These are phyloP conservation scores for Mollisia scopiformis DNA, from an alignment of 2,329 filamentous ascomycete genomes.

Conservation along the genomic window DNA sequence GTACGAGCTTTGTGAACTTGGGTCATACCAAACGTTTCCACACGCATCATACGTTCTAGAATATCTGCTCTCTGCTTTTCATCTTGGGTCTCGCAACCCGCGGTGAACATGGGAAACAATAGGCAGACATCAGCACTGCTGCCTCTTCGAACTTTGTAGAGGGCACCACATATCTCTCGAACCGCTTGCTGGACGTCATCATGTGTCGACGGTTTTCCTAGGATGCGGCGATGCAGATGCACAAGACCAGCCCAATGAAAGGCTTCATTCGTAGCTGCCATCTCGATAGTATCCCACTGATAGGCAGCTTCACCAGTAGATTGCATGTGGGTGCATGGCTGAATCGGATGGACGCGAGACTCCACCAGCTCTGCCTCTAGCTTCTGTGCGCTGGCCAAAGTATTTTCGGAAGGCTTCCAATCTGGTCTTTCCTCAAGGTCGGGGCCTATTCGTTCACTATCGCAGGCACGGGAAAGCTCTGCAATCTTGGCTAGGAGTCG, in stretches of 20 bases:
- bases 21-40: constrained; percentile 76
- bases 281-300: constrained; percentile 63
- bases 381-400: constrained; percentile 58
- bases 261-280: constrained; percentile 73
- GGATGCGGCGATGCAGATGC: constrained; percentile 74
- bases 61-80: constrained; percentile 60
- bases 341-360: constrained; percentile 48
- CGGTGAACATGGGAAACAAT: constrained; percentile 82
- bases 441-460: constrained; percentile 62
- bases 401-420: constrained; percentile 61
- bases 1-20: constrained; percentile 67
- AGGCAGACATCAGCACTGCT: constrained; percentile 75
- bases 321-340: constrained; percentile 46
- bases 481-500: constrained; percentile 73
- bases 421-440: constrained; percentile 51
- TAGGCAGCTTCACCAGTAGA: constrained; percentile 51
- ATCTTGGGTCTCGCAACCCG: constrained; percentile 72
- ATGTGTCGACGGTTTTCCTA: constrained; percentile 62
- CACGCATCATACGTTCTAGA: constrained; percentile 64
- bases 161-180: constrained; percentile 61
- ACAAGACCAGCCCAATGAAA: constrained; percentile 81
- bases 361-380: constrained; percentile 65
- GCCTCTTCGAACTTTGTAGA: constrained; percentile 65
- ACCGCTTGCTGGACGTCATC: constrained; percentile 66
- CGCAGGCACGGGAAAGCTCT: constrained; percentile 70